phyloP scores from a whole-genome alignment of 2,329 filamentous ascomycete genomes.

The Ilyonectria mors-panacis region DNA sequence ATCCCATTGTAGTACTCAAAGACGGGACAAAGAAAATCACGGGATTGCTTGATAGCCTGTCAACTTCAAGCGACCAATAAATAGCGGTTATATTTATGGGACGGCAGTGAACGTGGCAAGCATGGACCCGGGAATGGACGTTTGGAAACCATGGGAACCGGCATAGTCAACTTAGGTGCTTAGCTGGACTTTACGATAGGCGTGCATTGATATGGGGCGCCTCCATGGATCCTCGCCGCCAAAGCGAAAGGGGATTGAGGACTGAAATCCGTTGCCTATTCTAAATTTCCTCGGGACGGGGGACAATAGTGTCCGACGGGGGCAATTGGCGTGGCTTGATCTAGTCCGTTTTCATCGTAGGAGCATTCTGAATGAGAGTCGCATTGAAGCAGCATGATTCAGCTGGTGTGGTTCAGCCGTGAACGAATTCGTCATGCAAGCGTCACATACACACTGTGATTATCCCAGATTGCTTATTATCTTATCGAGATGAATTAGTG shows the following conservation, averaged over 20 bases:
- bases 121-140: no score
- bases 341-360: constrained; percentile 4
- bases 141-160: no score
- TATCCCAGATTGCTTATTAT: background rate
- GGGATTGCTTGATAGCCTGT: no score
- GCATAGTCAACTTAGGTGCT: no score
- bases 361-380: background rate
- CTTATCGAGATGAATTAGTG: background rate
- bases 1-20: no score
- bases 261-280: background rate
- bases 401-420: background rate
- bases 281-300: background rate
- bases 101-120: no score
- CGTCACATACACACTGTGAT: background rate
- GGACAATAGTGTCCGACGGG: background rate
- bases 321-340: background rate
- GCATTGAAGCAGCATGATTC: background rate
- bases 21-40: no score
- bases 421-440: background rate
- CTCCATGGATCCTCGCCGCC: constrained; percentile 16
- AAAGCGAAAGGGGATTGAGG: constrained; percentile 7
- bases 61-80: no score
- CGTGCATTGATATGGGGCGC: background rate
- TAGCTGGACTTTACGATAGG: no score
- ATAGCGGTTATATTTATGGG: no score